Evolutionary conservation across 108 stramenopile genomes (phyloP).

Genomic region (Halocafeteria seosinensis): DNA sequence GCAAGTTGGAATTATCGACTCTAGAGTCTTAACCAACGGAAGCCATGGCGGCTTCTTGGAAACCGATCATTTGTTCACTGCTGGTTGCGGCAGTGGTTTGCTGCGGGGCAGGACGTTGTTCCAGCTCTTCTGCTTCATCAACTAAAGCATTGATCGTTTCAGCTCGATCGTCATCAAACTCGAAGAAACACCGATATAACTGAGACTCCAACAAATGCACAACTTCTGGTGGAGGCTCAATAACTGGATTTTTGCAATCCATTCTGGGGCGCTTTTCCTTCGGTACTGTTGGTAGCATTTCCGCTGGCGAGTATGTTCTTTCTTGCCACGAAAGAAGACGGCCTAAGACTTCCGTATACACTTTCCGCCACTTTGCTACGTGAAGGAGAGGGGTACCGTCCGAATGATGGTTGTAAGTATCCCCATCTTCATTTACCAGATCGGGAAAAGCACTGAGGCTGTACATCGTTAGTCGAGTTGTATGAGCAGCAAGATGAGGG

Average conservation of each 20-base stretch:
- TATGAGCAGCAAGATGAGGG: background rate
- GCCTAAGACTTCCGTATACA: background rate
- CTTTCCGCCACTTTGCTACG: background rate
- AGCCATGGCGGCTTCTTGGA: too few relatives aligned
- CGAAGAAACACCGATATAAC: background rate
- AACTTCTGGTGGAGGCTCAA: too few relatives aligned
- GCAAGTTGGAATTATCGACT: too few relatives aligned
- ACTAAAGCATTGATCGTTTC: background rate
- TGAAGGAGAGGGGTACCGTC: background rate
- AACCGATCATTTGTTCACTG: too few relatives aligned
- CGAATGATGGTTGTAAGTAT: background rate
- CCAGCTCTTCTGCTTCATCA: background rate
- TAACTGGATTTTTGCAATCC: too few relatives aligned
- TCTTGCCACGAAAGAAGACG: background rate
- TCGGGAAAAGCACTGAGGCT: background rate
- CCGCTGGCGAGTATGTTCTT: background rate
- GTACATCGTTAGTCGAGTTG: background rate
- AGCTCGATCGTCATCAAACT: background rate
- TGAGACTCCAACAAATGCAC: background rate
- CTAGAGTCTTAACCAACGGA: too few relatives aligned
- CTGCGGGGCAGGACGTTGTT: too few relatives aligned
- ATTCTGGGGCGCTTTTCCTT: background rate
- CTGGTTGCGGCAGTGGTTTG: too few relatives aligned
- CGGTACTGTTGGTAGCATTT: background rate
- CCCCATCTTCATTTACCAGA: background rate